These are phyloP conservation scores for Vicia sativa DNA, from an alignment of 306 rosid genomes.

Conservation along the genomic window DNA sequence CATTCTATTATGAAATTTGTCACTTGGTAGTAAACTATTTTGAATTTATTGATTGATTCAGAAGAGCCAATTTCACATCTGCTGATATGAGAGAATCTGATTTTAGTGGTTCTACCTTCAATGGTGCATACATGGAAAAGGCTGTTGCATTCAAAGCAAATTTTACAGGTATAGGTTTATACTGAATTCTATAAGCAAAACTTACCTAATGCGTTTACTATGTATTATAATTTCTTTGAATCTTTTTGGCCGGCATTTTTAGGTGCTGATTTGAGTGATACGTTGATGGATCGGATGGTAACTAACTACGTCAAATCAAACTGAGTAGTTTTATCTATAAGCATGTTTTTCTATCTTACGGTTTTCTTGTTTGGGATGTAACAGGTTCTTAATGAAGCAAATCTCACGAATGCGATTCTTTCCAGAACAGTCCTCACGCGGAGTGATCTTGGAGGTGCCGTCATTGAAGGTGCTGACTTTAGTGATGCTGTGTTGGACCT, in stretches of 20 bases:
- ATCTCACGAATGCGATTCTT: conserved; percentile 79
- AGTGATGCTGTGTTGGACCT: conserved; percentile 96
- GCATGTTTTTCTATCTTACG: not conserved
- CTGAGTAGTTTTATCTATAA: not conserved
- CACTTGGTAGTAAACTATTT: conserved; percentile 29
- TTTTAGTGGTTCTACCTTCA: conserved; percentile 94
- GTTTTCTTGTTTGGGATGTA: conserved; percentile 9
- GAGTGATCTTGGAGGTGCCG: conserved; percentile 88
- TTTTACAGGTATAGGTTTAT: conserved; percentile 65
- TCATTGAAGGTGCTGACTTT: conserved; percentile 88
- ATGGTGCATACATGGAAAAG: conserved; percentile 92
- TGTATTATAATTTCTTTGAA: not conserved
- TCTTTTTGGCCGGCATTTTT: conserved; percentile 15
- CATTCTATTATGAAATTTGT: conserved; percentile 2
- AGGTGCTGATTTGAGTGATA: conserved; percentile 94
- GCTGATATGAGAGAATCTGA: conserved; percentile 98
- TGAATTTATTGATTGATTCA: conserved; percentile 49
- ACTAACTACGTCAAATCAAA: conserved; percentile 19
- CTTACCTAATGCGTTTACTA: not conserved
- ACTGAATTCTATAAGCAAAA: conserved; percentile 1
- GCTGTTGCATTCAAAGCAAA: conserved; percentile 97
- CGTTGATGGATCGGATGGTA: conserved; percentile 99
- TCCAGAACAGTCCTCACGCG: conserved; percentile 90
- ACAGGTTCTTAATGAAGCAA: conserved; percentile 89
- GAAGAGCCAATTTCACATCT: conserved; percentile 98